A percentile compares a stretch with the other conserved stretches of the same genome.
Evolutionary conservation across 208 protist genomes (phyloP).

Genomic region (Leishmania tarentolae): DNA sequence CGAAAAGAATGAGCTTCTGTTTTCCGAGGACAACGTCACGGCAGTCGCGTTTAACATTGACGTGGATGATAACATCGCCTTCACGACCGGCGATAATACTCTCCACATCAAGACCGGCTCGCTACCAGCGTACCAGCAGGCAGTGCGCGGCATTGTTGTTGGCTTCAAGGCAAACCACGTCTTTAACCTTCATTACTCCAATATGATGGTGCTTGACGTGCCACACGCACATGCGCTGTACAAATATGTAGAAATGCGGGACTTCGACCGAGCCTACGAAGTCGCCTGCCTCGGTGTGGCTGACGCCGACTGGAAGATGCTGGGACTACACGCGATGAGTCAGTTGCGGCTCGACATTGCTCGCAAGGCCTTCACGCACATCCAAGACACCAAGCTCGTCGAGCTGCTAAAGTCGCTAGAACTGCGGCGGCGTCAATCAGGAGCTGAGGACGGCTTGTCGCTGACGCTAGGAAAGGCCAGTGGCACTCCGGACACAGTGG

Average conservation of each 20-base stretch:
- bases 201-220: constrained; percentile 93
- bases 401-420: constrained; percentile 93
- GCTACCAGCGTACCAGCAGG: constrained; percentile 94
- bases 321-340: constrained; percentile 92
- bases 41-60: constrained; percentile 95
- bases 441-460: neutral
- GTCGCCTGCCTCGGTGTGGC: constrained; percentile 95
- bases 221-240: constrained; percentile 92
- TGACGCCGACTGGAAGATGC: constrained; percentile 94
- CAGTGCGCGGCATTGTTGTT: constrained; percentile 93
- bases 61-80: constrained; percentile 96
- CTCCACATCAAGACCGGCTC: constrained; percentile 94
- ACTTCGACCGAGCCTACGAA: constrained; percentile 90
- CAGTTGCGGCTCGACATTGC: constrained; percentile 92
- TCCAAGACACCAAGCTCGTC: constrained; percentile 92
- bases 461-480: constrained; percentile 6
- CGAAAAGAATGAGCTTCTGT: constrained; percentile 88
- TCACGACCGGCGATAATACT: constrained; percentile 71
- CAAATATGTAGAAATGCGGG: constrained; percentile 91
- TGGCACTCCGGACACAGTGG: neutral
- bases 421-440: constrained; percentile 56
- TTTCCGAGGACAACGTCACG: constrained; percentile 86
- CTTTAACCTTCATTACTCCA: constrained; percentile 90
- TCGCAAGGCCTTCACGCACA: constrained; percentile 90
- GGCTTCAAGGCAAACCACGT: constrained; percentile 96